Evolutionary conservation across 1,139 yeast genomes (phyloP).

Genomic region (Suhomyces ambrosiae): DNA sequence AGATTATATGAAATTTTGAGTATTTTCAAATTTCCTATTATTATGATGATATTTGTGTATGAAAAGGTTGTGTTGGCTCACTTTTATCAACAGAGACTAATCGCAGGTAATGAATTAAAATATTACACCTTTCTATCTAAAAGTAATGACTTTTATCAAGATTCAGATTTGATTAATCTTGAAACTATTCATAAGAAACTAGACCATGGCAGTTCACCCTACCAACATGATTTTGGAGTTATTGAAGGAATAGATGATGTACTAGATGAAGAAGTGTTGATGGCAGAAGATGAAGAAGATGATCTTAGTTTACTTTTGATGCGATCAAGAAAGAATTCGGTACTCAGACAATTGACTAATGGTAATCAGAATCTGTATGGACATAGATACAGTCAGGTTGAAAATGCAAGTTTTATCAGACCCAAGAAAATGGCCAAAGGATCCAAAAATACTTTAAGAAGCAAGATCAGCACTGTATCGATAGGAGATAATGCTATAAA

Average conservation of each 20-base stretch:
- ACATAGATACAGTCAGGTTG: slow-evolving; percentile 19
- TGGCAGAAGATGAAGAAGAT: slow-evolving; percentile 15
- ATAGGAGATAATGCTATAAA: slow-evolving; percentile 21
- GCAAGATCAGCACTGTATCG: slow-evolving; percentile 37
- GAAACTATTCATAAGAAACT: slow-evolving; percentile 12
- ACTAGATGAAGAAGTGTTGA: slow-evolving; percentile 13
- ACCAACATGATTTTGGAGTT: slow-evolving; percentile 17
- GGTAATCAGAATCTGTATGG: slow-evolving; percentile 8
- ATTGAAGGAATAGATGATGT: slow-evolving; percentile 24
- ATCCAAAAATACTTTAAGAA: slow-evolving; percentile 24
- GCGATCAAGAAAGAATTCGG: slow-evolving; percentile 28
- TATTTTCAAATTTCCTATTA: slow-evolving; percentile 37
- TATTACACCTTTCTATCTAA: slow-evolving; percentile 38
- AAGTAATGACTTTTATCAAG: slow-evolving; percentile 33
- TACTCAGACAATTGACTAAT: slow-evolving; percentile 12
- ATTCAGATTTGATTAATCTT: slow-evolving; percentile 29
- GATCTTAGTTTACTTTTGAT: slow-evolving; percentile 26
- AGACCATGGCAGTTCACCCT: slow-evolving; percentile 8
- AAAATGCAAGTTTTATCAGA: slow-evolving; percentile 9
- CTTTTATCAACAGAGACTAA: slow-evolving; percentile 17
- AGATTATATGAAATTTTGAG: slow-evolving; percentile 20
- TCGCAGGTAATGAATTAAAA: slow-evolving; percentile 27
- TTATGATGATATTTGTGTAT: slow-evolving; percentile 35
- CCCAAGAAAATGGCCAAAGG: slow-evolving; percentile 9
- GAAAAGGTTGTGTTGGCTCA: slow-evolving; percentile 29